Evolutionary conservation across 2,329 filamentous ascomycete species (phyloP), one percentile per base, ranked within the genome.

Genomic region (Alternaria gaisen): DNA sequence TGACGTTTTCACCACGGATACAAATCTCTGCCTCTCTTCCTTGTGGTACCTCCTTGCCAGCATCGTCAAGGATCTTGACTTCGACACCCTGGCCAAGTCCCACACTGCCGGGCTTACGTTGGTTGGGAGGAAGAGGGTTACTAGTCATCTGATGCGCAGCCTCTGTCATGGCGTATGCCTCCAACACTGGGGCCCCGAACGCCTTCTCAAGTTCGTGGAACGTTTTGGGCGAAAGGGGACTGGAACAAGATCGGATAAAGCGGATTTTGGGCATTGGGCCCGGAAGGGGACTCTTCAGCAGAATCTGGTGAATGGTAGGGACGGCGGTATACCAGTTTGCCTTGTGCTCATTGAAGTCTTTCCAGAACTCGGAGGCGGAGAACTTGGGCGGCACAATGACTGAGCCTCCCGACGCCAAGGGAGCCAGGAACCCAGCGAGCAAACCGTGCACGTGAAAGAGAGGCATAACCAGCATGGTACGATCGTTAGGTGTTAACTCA

Each of bases 301-400:
- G 84, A 71, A 97, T 94, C 75, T 95, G 92, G 79, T 96, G 93
- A 75, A 97, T 96, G 0, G 93, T 96, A 1, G 93, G 93, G n/a
- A 95, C 93, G 1, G 93, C 93, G 0, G 92, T 95, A 80, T 95
- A 97, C 93, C 93, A 97, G 77, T 92, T 97, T 26, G 92, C 93
- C 66, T 88, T 84, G 81, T 93, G 84, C 6, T 84, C 82, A 67
- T 84, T 84, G 72, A 95, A 95, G 77, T 95, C 90, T 24, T 80
- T 78, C 93, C 93, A 97, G 80, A 97, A 97, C 20, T 91, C 89
- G 1, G 87, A 86, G 9, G 93, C 92, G 4, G 91, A 94, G 85
- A 96, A 96, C 73, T 89, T 91, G 54, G 84, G 72, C 2, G 92
- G 92, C 5, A 96, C 90, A 58, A 97, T 84, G 62, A 93, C 90